Conservation (phyloP, 345 rosid species). For the Rubroshorea leprosula region DNA sequence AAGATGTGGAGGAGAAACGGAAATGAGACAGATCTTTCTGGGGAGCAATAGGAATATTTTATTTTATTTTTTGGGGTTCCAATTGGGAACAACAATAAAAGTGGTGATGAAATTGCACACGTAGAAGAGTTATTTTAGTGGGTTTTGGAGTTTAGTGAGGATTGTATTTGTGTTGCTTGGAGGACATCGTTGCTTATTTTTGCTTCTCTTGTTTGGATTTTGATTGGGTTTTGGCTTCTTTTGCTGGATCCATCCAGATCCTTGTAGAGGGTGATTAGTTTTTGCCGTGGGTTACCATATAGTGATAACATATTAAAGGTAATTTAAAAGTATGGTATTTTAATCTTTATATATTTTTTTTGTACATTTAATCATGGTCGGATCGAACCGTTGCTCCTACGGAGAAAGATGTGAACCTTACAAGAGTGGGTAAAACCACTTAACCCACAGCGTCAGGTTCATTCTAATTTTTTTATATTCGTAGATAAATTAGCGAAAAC, state of each 20-base stretch:
- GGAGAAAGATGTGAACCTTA: too few species aligned
- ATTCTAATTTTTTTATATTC: too few species aligned
- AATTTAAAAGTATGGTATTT: too few species aligned
- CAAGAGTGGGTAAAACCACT: too few species aligned
- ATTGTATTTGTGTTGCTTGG: not conserved
- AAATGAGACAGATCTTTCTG: not conserved
- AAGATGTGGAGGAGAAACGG: not conserved
- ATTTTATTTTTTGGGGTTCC: not conserved
- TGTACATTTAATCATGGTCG: too few species aligned
- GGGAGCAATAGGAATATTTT: not conserved
- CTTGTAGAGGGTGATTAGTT: too few species aligned
- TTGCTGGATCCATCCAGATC: not conserved
- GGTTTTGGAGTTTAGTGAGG: constrained; percentile 23
- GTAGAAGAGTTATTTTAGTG: constrained; percentile 25
- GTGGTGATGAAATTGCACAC: constrained; percentile 45
- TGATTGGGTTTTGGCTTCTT: not conserved
- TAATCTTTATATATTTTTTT: too few species aligned
- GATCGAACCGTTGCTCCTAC: too few species aligned
- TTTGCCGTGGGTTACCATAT: too few species aligned
- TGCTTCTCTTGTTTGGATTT: not conserved
- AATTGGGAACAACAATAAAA: constrained; percentile 1
- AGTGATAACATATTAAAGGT: too few species aligned
- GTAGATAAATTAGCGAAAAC: too few species aligned
- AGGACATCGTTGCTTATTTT: not conserved
- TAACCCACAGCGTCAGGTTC: too few species aligned